These are phyloP conservation scores for Candida ascalaphidarum DNA, from an alignment of 805 yeast species.

Conservation along the genomic window DNA sequence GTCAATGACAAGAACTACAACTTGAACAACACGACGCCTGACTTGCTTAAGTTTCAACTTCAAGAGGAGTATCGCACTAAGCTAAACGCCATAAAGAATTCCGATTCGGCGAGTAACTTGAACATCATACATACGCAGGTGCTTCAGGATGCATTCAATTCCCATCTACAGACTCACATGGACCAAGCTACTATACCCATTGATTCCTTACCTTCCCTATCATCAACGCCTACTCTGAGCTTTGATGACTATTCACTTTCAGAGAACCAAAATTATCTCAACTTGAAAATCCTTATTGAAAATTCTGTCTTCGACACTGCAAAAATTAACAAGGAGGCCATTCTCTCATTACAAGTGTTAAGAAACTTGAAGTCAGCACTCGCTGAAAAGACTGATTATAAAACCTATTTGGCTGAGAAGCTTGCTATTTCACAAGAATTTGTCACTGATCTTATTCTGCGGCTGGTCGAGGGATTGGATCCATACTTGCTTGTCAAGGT, in stretches of 20 bases:
- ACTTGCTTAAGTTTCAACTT: conserved; percentile 33
- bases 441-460: conserved; percentile 14
- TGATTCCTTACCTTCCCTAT: conserved; percentile 5
- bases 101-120: conserved; percentile 6
- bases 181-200: conserved; percentile 15
- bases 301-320: conserved; percentile 33
- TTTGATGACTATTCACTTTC: conserved; percentile 9
- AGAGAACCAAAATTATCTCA: conserved; percentile 22
- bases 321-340: conserved; percentile 24
- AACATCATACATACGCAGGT: conserved; percentile 12
- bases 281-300: conserved; percentile 36
- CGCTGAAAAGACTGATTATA: conserved; percentile 20
- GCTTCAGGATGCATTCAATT: conserved; percentile 22
- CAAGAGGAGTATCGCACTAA: conserved; percentile 28
- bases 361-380: conserved; percentile 19
- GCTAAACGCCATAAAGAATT: conserved; percentile 8
- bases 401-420: conserved; percentile 21
- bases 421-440: conserved; percentile 25
- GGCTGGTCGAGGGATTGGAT: conserved; percentile 15
- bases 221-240: conserved; percentile 12
- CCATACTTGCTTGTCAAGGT: conserved; percentile 18
- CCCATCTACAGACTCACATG: conserved; percentile 22
- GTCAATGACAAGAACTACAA: conserved; percentile 21
- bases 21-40: conserved; percentile 32
- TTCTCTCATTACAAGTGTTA: conserved; percentile 21